phyloP scores from a whole-genome alignment of 345 rosid species.

The Citrus unshiu region DNA sequence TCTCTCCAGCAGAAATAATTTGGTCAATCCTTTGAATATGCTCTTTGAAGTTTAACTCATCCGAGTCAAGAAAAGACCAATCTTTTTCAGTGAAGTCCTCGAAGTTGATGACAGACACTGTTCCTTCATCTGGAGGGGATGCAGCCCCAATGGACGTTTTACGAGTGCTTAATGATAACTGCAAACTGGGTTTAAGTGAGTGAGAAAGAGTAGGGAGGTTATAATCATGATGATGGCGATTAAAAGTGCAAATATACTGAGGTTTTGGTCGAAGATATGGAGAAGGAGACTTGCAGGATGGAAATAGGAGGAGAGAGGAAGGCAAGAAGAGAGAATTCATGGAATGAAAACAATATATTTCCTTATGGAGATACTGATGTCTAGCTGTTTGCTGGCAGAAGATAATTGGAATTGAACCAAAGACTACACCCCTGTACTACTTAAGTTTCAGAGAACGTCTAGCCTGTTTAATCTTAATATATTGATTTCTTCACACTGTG shows the following conservation, averaged over 20 bases:
- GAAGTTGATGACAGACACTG: conserved; percentile 34
- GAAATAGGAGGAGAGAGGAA: conserved; percentile 21
- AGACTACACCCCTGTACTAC: background rate
- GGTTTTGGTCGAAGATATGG: conserved; percentile 2
- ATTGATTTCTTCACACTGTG: background rate
- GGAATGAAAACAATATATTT: background rate
- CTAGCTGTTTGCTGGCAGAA: background rate
- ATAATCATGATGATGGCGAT: background rate
- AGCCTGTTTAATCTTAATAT: background rate
- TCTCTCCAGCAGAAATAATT: conserved; percentile 63
- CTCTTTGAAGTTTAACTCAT: conserved; percentile 39
- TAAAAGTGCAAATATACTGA: background rate
- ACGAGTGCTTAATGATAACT: conserved; percentile 17
- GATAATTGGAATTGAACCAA: background rate
- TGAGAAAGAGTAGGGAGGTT: conserved; percentile 9
- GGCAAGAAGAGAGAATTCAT: conserved; percentile 39
- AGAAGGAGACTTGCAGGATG: conserved; percentile 6
- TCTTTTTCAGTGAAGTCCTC: conserved; percentile 77
- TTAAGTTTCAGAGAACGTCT: background rate
- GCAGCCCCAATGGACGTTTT: conserved; percentile 17
- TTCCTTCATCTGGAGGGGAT: conserved; percentile 50
- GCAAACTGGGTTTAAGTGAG: conserved; percentile 10
- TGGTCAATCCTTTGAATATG: conserved; percentile 37
- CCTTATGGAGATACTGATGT: background rate
- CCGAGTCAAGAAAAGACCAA: conserved; percentile 84